Conservation (phyloP, 148 eudicot species). For the Agrostemma githago region DNA sequence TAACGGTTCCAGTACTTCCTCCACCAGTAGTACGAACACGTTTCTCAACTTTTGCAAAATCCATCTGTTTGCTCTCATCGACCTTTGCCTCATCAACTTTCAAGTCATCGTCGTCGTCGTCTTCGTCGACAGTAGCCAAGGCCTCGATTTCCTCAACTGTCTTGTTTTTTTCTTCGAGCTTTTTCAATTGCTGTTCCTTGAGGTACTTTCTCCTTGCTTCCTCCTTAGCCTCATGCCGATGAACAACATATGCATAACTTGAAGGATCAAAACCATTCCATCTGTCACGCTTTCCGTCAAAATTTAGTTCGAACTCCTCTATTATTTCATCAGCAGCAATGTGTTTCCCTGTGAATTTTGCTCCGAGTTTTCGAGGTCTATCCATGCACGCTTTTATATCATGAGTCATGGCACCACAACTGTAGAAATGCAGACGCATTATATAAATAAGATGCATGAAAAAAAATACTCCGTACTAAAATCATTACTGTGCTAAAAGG, state of each 20-base stretch:
- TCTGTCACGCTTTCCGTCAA: conserved; percentile 87
- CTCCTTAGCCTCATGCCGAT: conserved; percentile 82
- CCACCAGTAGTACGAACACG: conserved; percentile 99
- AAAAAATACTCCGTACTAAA: background rate
- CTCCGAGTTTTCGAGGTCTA: conserved; percentile 88
- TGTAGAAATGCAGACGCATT: conserved; percentile 17
- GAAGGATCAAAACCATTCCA: conserved; percentile 99
- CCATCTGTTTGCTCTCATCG: conserved; percentile 97
- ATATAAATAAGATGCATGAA: background rate
- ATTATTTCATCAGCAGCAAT: conserved; percentile 89
- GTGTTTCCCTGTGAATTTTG: conserved; percentile 70
- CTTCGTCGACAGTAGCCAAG: conserved; percentile 48
- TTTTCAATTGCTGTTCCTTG: conserved; percentile 81
- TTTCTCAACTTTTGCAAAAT: conserved; percentile 96
- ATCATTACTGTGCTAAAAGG: background rate
- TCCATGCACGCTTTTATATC: conserved; percentile 69
- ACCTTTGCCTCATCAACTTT: conserved; percentile 93
- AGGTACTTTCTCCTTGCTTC: conserved; percentile 77
- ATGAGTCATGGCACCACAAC: conserved; percentile 97
- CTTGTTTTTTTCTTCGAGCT: conserved; percentile 80
- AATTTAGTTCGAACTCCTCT: conserved; percentile 81
- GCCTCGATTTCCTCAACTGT: conserved; percentile 50
- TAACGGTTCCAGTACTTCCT: conserved; percentile 96
- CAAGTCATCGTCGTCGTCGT: conserved; percentile 71
- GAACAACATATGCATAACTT: conserved; percentile 68